These are phyloP conservation scores for Boletus huronensis DNA, from an alignment of 768 basidiomycete species.

Conservation along the genomic window DNA sequence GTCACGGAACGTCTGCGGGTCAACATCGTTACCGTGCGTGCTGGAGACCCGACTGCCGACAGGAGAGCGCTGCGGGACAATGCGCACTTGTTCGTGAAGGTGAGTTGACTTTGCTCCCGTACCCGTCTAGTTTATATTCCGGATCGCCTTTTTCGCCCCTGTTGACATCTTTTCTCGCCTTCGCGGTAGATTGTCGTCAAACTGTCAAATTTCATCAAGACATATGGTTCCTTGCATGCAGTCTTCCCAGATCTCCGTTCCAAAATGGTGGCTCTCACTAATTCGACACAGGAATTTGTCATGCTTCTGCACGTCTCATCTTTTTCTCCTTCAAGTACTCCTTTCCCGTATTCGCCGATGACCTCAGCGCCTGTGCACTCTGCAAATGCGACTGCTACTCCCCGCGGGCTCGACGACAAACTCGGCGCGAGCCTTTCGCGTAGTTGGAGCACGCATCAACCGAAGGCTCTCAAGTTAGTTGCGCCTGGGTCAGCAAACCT, in stretches of 20 bases:
- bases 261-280: conserved; percentile 73
- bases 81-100: conserved; percentile 80
- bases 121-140: not conserved
- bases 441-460: conserved; percentile 52
- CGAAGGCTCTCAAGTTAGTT: conserved; percentile 39
- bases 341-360: conserved; percentile 61
- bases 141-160: not conserved
- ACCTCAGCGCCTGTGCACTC: conserved; percentile 27
- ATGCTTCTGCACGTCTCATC: conserved; percentile 85
- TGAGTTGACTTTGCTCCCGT: conserved; percentile 27
- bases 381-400: conserved; percentile 4
- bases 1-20: conserved; percentile 62
- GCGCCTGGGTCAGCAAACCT: conserved; percentile 30
- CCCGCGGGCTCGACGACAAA: conserved; percentile 41
- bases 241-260: conserved; percentile 59
- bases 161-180: conserved; percentile 2
- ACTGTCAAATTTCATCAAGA: conserved; percentile 70
- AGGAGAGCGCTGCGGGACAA: conserved; percentile 68
- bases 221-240: conserved; percentile 51
- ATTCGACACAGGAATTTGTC: conserved; percentile 83
- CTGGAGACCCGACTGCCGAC: conserved; percentile 52
- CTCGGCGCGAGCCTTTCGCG: conserved; percentile 56
- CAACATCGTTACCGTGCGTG: conserved; percentile 55
- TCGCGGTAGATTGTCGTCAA: conserved; percentile 67
- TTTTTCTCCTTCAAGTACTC: conserved; percentile 56